Evolutionary conservation across 495 filamentous ascomycete genomes (phyloP), one percentile per base, ranked within the genome.

Genomic region (Lepraria neglecta): DNA sequence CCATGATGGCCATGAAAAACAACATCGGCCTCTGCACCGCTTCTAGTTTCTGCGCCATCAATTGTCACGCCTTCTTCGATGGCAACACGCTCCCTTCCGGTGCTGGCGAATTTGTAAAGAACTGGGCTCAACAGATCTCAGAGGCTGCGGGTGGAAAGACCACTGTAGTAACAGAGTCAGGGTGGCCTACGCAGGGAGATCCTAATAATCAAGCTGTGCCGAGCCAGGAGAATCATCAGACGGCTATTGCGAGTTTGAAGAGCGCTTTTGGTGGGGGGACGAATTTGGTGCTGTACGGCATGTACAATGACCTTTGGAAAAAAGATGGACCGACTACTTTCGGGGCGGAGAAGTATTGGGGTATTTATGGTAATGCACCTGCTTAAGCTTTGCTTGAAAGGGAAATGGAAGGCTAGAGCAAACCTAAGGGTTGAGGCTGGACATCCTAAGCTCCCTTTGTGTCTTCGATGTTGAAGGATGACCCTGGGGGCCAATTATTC

Each of bases 21-120:
- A 82, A 96, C 63, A 86, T 88, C 0, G 72, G 80, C 60, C 75
- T 96, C 51, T 95, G 91, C 73, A 69, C 84, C 10, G 78, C 73
- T 30, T 87, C 85, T 7, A 91, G 95, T 65, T 90, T 87, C 72
- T 89, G 84, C 66, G 87, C 90, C 1, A 82, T 86, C 43, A 96
- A 96, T 68, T 79, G 82, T 62, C 91, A 96, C 68, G 81, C 90
- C 14, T 96, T 91, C 77, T 96, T 95, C 70, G 87, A 92, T 63
- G 73, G 77, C 3, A 80, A 77, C 11, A 77, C 81, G 33, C 67
- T 62, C 7, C 75, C 91, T 6, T 68, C 73, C 1, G 69, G 76
- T 31, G 82, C 91, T 7, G 91, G 90, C 14, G 59, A 72, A 4
- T 95, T 88, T 67, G 79, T 88, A 5, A 63, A 71, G 6, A 69